A percentile compares a stretch with the other conserved stretches of the same genome.
phyloP scores from a whole-genome alignment of 2,329 filamentous ascomycete genomes.

The Thelonectria rubi region DNA sequence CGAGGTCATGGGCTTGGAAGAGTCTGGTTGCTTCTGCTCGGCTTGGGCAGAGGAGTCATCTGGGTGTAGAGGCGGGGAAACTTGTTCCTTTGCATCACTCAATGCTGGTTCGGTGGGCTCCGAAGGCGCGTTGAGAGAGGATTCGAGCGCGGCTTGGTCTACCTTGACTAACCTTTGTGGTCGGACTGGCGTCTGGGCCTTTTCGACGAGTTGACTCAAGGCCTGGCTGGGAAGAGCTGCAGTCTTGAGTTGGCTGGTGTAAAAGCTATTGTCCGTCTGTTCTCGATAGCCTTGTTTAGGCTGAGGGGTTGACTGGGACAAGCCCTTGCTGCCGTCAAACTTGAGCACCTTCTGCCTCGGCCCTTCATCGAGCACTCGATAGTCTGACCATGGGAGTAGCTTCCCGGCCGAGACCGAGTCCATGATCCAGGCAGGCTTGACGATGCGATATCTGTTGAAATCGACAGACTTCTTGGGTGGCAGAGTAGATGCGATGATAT shows the following conservation, averaged over 20 bases:
- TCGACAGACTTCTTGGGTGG: conserved; percentile 94
- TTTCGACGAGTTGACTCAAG: conserved; percentile 43
- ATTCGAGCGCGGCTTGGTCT: conserved; percentile 5
- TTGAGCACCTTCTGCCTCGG: conserved; percentile 80
- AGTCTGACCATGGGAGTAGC: conserved; percentile 85
- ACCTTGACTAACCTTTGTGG: neutral
- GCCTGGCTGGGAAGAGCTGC: conserved; percentile 43
- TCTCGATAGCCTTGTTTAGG: conserved; percentile 74
- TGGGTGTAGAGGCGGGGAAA: neutral
- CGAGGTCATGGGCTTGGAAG: conserved; percentile 76
- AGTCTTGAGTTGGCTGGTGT: conserved; percentile 73
- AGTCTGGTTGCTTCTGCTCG: conserved; percentile 22
- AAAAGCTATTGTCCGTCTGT: conserved; percentile 85
- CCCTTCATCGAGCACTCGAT: conserved; percentile 85
- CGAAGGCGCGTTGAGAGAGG: conserved; percentile 4
- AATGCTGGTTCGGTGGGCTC: neutral
- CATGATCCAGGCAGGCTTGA: conserved; percentile 93
- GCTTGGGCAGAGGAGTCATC: neutral
- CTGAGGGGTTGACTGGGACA: conserved; percentile 71
- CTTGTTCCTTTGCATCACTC: neutral
- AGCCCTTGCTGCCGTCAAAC: conserved; percentile 68
- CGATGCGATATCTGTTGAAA: conserved; percentile 86
- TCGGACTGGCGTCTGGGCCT: conserved; percentile 36
- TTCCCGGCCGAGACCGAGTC: conserved; percentile 86
- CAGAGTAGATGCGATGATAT: conserved; percentile 90